Conservation (phyloP, 176 grass and related monocot genomes). For the Triticum timopheevii region DNA sequence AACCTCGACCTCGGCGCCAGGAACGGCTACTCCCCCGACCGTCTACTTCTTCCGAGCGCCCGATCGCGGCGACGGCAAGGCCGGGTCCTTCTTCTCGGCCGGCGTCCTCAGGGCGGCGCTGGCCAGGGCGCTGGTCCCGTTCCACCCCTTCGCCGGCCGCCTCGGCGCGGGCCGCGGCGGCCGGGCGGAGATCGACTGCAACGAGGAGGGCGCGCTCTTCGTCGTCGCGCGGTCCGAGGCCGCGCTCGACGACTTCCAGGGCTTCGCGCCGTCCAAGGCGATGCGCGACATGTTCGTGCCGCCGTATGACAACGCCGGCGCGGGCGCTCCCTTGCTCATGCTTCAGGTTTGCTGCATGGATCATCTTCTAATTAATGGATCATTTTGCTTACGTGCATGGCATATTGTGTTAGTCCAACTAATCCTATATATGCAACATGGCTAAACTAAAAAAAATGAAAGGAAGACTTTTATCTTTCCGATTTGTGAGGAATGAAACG, state of each 20-base stretch:
- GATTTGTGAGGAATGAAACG: no score
- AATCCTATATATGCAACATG: no score
- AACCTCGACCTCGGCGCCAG: slow-evolving; percentile 63
- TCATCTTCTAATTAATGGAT: background rate
- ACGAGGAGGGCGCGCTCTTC: slow-evolving; percentile 48
- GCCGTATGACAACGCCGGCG: background rate
- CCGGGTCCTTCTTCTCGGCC: slow-evolving; percentile 41
- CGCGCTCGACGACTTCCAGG: slow-evolving; percentile 38
- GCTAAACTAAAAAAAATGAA: no score
- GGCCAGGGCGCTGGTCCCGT: slow-evolving; percentile 39
- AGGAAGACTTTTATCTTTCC: no score
- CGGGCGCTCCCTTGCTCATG: slow-evolving; percentile 29
- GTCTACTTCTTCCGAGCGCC: slow-evolving; percentile 56
- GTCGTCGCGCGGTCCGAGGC: slow-evolving; percentile 34
- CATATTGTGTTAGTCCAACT: background rate
- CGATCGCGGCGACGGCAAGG: no score
- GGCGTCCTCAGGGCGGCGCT: slow-evolving; percentile 40
- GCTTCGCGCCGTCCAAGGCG: slow-evolving; percentile 29
- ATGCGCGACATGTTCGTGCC: slow-evolving; percentile 52
- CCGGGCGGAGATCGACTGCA: slow-evolving; percentile 51
- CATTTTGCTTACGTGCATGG: background rate
- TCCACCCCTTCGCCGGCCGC: slow-evolving; percentile 62
- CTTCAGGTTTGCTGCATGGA: slow-evolving; percentile 38
- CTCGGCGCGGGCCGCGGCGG: slow-evolving; percentile 22
- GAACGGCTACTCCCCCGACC: slow-evolving; percentile 46